Conservation (phyloP, 2,329 filamentous ascomycete genomes). For the Talaromyces sp. region DNA sequence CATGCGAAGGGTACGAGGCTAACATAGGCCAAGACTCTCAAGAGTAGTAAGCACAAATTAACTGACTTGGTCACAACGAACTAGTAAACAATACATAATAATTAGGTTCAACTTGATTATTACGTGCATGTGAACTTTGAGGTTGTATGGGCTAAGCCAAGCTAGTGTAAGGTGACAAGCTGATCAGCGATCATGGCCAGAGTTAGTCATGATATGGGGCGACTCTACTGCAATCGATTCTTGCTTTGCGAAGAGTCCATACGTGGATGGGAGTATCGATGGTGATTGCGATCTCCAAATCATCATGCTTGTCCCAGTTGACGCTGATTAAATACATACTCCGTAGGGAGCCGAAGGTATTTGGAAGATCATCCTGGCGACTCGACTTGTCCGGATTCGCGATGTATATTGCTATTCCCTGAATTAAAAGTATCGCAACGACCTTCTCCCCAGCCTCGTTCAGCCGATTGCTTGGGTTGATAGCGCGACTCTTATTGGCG, state of each 20-base stretch:
- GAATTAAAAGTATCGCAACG: slow-evolving; percentile 1
- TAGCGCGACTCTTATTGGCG: background rate
- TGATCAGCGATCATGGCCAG: background rate
- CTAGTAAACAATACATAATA: background rate
- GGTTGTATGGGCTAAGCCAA: background rate
- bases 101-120: slow-evolving; percentile 4
- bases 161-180: background rate
- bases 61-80: background rate
- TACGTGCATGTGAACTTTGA: slow-evolving; percentile 9
- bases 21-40: background rate
- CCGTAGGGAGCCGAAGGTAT: background rate
- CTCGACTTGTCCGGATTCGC: background rate
- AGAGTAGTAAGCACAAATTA: background rate
- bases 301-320: background rate
- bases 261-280: background rate
- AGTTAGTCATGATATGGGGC: background rate
- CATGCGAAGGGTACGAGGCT: background rate
- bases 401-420: background rate
- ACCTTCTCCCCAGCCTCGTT: slow-evolving; percentile 4
- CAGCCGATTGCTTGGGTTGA: background rate
- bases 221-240: background rate
- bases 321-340: background rate
- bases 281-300: background rate
- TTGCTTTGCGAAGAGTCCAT: background rate
- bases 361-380: background rate